Percentiles rank a stretch among this genome's conserved stretches.
phyloP scores from a whole-genome alignment of 2,329 filamentous ascomycete genomes.

The Talaromyces sp. region DNA sequence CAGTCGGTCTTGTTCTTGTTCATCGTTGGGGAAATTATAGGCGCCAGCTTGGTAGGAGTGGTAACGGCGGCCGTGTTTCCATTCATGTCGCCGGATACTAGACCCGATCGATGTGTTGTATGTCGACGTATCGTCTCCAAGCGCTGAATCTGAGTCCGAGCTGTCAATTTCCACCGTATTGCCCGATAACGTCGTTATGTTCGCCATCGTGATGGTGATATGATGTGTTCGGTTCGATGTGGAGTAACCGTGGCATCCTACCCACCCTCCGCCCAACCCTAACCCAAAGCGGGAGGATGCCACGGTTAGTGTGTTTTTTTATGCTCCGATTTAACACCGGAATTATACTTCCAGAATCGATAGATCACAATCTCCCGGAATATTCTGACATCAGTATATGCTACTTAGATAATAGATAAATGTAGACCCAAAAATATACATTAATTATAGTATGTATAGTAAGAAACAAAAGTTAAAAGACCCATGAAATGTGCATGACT shows the following conservation, averaged over 20 bases:
- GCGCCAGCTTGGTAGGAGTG: slow-evolving; percentile 15
- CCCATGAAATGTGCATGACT: not conserved
- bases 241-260: too few relatives aligned
- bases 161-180: slow-evolving; percentile 4
- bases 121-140: slow-evolving; percentile 7
- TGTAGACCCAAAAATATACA: not conserved
- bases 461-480: not conserved
- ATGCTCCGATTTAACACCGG: too few relatives aligned
- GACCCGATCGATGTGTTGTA: slow-evolving; percentile 9
- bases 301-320: too few relatives aligned
- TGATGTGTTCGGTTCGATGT: too few relatives aligned
- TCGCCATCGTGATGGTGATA: not conserved
- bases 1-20: slow-evolving; percentile 36
- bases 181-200: not conserved
- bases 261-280: too few relatives aligned
- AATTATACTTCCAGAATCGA: too few relatives aligned
- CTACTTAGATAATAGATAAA: not conserved
- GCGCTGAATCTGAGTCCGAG: slow-evolving; percentile 7
- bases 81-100: slow-evolving; percentile 8
- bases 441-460: not conserved
- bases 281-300: too few relatives aligned
- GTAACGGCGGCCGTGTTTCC: slow-evolving; percentile 19
- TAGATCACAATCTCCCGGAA: too few relatives aligned
- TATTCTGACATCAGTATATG: too few relatives aligned
- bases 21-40: slow-evolving; percentile 35